A percentile compares a stretch with the other conserved stretches of the same genome.
phyloP scores from a whole-genome alignment of 345 rosid genomes.

The Litchi chinensis region DNA sequence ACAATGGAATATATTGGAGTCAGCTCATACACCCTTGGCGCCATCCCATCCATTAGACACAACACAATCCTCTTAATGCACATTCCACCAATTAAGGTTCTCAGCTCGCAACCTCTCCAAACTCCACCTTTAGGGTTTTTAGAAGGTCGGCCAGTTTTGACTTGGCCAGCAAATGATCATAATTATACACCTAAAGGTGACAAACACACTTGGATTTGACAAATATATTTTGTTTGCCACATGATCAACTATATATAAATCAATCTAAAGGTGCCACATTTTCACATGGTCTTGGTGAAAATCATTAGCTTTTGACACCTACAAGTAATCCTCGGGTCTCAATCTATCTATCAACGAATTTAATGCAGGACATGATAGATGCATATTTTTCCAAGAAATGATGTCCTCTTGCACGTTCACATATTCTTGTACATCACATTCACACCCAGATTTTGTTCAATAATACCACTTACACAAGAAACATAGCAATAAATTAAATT shows the following conservation, averaged over 20 bases:
- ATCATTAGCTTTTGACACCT: constrained; percentile 32
- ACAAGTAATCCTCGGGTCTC: constrained; percentile 13
- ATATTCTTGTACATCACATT: constrained; percentile 12
- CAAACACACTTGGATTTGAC: constrained; percentile 33
- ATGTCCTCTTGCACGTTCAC: constrained; percentile 27
- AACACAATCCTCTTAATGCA: constrained; percentile 21
- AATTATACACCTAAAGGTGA: constrained; percentile 21
- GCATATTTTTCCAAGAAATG: constrained; percentile 19
- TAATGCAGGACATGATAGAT: background rate
- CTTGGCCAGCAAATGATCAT: constrained; percentile 27
- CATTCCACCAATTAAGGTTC: constrained; percentile 58
- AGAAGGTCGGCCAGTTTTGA: constrained; percentile 52
- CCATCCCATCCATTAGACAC: constrained; percentile 28
- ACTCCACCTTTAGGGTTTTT: constrained; percentile 4
- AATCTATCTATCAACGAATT: background rate
- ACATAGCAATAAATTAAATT: too few species aligned
- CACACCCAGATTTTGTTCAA: background rate
- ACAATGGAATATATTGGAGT: constrained; percentile 25
- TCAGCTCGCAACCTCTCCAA: constrained; percentile 9
- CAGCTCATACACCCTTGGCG: constrained; percentile 26
- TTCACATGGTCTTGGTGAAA: constrained; percentile 33
- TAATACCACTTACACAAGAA: too few species aligned
- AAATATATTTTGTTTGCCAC: constrained; percentile 31
- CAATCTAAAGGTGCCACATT: constrained; percentile 14
- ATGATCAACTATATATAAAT: constrained; percentile 16